Conservation (phyloP, 2,329 filamentous ascomycete genomes). For the Neonectria neomacrospora region DNA sequence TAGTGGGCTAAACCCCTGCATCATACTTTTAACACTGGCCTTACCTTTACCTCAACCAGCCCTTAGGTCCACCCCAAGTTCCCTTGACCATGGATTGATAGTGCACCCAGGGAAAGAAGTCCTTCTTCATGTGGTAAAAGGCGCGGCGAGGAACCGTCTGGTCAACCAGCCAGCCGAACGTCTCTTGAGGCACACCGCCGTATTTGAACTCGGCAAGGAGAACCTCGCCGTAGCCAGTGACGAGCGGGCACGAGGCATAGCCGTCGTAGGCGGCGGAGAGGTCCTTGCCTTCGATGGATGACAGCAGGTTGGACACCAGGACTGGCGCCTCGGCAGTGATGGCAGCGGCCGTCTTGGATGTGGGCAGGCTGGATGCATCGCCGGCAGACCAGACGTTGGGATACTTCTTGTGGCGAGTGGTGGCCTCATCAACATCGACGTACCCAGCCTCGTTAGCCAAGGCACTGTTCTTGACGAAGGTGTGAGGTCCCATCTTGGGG, state of each 20-base stretch:
- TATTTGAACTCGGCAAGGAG: conserved; percentile 75
- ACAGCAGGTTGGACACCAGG: conserved; percentile 60
- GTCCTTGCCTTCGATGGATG: conserved; percentile 57
- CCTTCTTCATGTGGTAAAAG: conserved; percentile 73
- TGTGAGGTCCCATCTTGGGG: conserved; percentile 69
- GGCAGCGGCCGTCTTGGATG: conserved; percentile 66
- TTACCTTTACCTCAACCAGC: conserved; percentile 49
- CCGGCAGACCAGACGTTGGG: conserved; percentile 69
- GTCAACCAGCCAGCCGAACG: conserved; percentile 67
- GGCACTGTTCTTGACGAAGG: conserved; percentile 63
- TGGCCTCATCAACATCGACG: conserved; percentile 67
- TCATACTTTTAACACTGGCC: too few species aligned
- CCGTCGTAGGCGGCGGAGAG: conserved; percentile 61
- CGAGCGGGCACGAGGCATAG: conserved; percentile 66
- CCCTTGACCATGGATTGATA: conserved; percentile 69
- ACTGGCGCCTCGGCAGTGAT: conserved; percentile 63
- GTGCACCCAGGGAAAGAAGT: conserved; percentile 76
- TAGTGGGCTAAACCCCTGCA: too few species aligned
- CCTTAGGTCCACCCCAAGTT: conserved; percentile 70
- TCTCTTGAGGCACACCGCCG: conserved; percentile 71
- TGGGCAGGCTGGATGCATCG: conserved; percentile 68
- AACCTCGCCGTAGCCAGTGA: conserved; percentile 70
- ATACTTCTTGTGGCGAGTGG: conserved; percentile 64
- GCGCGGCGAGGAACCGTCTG: conserved; percentile 65
- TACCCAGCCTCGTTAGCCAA: conserved; percentile 66